Conservation (phyloP, 2,329 filamentous ascomycete genomes). For the Colletotrichum cereale region DNA sequence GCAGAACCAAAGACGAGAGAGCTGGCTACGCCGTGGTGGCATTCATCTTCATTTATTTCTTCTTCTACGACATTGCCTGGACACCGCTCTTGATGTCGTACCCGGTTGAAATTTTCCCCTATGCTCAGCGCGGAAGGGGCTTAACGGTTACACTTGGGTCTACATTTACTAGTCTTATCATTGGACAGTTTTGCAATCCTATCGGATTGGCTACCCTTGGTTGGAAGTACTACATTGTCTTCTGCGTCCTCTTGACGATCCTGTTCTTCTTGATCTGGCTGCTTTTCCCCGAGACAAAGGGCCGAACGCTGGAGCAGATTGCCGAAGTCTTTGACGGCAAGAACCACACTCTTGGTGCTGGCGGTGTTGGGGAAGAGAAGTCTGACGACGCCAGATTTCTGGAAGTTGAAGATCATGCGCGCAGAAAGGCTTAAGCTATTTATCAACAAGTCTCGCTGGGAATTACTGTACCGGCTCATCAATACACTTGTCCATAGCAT, state of each 20-base stretch:
- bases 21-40: constrained; percentile 42
- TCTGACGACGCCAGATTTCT: constrained; percentile 18
- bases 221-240: constrained; percentile 44
- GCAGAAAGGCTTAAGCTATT: constrained; percentile 11
- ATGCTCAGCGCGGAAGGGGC: constrained; percentile 40
- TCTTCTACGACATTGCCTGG: constrained; percentile 41
- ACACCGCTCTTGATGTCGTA: constrained; percentile 40
- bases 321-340: constrained; percentile 41
- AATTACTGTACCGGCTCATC: background rate
- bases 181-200: constrained; percentile 57
- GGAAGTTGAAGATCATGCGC: constrained; percentile 22
- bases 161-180: constrained; percentile 46
- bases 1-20: constrained; percentile 11
- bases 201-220: constrained; percentile 53
- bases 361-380: background rate
- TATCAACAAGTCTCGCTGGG: background rate
- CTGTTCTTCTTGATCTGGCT: constrained; percentile 44
- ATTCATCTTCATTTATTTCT: constrained; percentile 41
- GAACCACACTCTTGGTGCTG: constrained; percentile 16
- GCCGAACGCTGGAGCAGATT: constrained; percentile 42
- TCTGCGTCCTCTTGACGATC: constrained; percentile 40
- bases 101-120: constrained; percentile 42
- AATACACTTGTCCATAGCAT: too few relatives aligned
- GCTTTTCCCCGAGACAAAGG: constrained; percentile 48
- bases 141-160: constrained; percentile 38